phyloP scores from a whole-genome alignment of 108 stramenopile genomes.

The Nitzschia inconspicua region DNA sequence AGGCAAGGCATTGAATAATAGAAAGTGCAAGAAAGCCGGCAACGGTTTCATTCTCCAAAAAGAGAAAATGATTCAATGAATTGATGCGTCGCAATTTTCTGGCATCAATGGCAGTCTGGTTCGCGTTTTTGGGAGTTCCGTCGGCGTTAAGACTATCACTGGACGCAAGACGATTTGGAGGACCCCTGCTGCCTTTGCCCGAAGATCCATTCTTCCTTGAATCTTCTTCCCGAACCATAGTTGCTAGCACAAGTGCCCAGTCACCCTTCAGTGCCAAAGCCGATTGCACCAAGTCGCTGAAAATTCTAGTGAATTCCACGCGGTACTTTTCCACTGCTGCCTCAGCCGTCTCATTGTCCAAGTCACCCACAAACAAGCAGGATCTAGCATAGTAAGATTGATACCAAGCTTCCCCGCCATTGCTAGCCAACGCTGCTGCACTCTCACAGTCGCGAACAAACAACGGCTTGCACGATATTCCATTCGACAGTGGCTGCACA shows the following conservation, averaged over 20 bases:
- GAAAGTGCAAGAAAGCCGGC: conserved; percentile 68
- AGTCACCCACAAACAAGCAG: conserved; percentile 85
- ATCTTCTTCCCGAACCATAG: conserved; percentile 26
- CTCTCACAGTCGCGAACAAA: conserved; percentile 41
- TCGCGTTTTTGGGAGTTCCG: conserved; percentile 47
- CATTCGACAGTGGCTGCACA: neutral
- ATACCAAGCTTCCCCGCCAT: conserved; percentile 69
- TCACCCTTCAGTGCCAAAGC: conserved; percentile 70
- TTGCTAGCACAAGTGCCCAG: conserved; percentile 38
- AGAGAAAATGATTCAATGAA: conserved; percentile 74
- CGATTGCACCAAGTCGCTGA: conserved; percentile 71
- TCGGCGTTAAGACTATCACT: conserved; percentile 69
- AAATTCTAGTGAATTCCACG: conserved; percentile 74
- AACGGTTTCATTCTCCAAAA: conserved; percentile 75
- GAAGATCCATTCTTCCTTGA: conserved; percentile 31
- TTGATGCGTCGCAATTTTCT: conserved; percentile 74
- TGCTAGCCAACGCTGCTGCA: conserved; percentile 50
- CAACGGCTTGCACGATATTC: conserved; percentile 30
- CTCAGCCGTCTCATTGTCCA: conserved; percentile 69
- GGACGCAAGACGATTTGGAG: conserved; percentile 39
- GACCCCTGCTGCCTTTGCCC: conserved; percentile 29
- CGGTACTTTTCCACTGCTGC: conserved; percentile 80
- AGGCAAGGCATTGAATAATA: conserved; percentile 70
- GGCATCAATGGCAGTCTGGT: conserved; percentile 65
- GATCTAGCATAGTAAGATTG: conserved; percentile 69